Evolutionary conservation across 495 filamentous ascomycete genomes (phyloP).

Genomic region (Penicillium egyptiacum): DNA sequence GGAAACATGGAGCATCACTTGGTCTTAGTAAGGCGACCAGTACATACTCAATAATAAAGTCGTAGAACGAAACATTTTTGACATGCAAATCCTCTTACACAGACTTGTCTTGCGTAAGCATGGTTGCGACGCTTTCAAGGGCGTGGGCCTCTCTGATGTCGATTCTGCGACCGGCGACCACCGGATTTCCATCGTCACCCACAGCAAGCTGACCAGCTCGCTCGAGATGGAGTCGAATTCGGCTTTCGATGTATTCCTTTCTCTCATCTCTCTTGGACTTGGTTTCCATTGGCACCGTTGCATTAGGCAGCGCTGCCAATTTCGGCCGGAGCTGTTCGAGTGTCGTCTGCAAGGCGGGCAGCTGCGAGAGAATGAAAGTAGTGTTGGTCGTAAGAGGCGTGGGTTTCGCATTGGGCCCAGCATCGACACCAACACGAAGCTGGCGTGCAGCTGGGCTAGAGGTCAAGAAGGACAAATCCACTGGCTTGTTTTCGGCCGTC

Average conservation of each 20-base stretch:
- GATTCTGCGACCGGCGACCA: slow-evolving; percentile 44
- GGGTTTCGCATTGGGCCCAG: slow-evolving; percentile 38
- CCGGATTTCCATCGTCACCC: slow-evolving; percentile 38
- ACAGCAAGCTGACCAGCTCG: slow-evolving; percentile 44
- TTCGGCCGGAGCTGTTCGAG: slow-evolving; percentile 62
- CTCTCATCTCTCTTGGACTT: slow-evolving; percentile 54
- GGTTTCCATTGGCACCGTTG: slow-evolving; percentile 31
- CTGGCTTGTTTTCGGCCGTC: slow-evolving; percentile 19
- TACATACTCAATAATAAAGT: slow-evolving; percentile 17
- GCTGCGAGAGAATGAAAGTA: slow-evolving; percentile 75
- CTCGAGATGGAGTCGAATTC: slow-evolving; percentile 52
- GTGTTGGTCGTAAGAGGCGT: slow-evolving; percentile 68
- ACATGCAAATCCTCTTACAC: slow-evolving; percentile 9
- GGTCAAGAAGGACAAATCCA: slow-evolving; percentile 56
- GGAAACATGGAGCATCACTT: slow-evolving; percentile 61
- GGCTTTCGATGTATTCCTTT: slow-evolving; percentile 73
- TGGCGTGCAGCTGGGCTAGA: slow-evolving; percentile 44
- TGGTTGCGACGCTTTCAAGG: slow-evolving; percentile 44
- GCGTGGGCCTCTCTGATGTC: slow-evolving; percentile 47
- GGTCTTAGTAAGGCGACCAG: slow-evolving; percentile 31
- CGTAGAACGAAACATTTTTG: slow-evolving; percentile 9
- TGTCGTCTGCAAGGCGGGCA: slow-evolving; percentile 70
- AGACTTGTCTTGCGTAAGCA: slow-evolving; percentile 41
- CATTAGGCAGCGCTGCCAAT: slow-evolving; percentile 51
- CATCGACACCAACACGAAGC: slow-evolving; percentile 45